Percentiles rank a stretch among this genome's conserved stretches.
Conservation (phyloP, 73 alveolate genomes). For the Tetrahymena elliotti region DNA sequence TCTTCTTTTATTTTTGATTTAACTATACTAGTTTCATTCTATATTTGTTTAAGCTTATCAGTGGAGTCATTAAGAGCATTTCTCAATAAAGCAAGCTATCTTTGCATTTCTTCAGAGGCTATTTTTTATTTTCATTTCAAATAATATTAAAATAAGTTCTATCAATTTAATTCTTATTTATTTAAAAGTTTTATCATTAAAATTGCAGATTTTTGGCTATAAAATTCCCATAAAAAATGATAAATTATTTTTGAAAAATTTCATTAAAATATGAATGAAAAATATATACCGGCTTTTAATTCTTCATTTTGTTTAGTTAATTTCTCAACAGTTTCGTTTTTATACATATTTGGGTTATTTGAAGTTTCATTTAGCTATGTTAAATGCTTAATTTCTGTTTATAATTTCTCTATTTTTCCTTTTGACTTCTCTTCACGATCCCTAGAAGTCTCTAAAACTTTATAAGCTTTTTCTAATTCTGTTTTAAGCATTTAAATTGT, state of each 20-base stretch:
- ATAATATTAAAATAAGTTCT: not conserved
- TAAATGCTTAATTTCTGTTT: slow-evolving; percentile 62
- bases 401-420: slow-evolving; percentile 71
- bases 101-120: slow-evolving; percentile 9
- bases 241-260: too few species aligned
- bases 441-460: slow-evolving; percentile 68
- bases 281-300: slow-evolving; percentile 1
- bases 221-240: too few species aligned
- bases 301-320: slow-evolving; percentile 15
- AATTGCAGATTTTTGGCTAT: not conserved
- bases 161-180: too few species aligned
- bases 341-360: slow-evolving; percentile 11
- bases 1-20: slow-evolving; percentile 13
- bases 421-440: slow-evolving; percentile 85
- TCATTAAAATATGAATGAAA: too few species aligned
- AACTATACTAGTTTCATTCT: slow-evolving; percentile 16
- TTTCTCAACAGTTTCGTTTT: slow-evolving; percentile 14
- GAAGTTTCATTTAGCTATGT: slow-evolving; percentile 7
- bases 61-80: not conserved
- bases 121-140: not conserved
- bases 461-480: slow-evolving; percentile 82
- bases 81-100: not conserved
- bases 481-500: slow-evolving; percentile 69
- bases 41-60: slow-evolving; percentile 13
- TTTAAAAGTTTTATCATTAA: too few species aligned